Base-by-base conservation (phyloP, 1,284 basidiomycete genomes). In the Naganishia sp. region DNA sequence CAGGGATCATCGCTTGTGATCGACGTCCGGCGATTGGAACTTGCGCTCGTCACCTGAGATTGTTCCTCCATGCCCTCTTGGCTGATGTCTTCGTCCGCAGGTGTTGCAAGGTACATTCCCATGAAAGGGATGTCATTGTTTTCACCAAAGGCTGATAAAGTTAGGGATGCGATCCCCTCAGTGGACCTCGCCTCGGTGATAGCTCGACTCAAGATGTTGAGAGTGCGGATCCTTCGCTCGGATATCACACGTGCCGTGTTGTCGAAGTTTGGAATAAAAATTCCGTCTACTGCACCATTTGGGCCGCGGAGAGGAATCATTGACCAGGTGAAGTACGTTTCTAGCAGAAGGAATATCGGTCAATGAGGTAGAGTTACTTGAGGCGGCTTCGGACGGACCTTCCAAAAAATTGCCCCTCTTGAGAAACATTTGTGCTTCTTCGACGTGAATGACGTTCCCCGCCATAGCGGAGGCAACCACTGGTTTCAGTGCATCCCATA, bases 261-360 rank as follows among this genome's bases (percentile, higher is more conserved):
- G 46, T 73, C 72, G 50, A 73, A 73, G 43, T 72, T 72, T 23
- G 71, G 70, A 18, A 70, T 68, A 45, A 64, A 61, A 15, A 72
- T 28, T 15, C 65, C 65, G 31, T 66, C 65, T 10, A 66, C 58
- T 1, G 41, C 28, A 4, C 58, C 65, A 18, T 51, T 39, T 1
- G 31, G 32, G 15, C 51, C 69, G 3, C 68, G 68, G 9, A 70
- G 51, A 7, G 72, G 72, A 49, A 71, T 71, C 67, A 71, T 69
- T n/a, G 70, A 70, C 65, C 69, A 73, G 25, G 67, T 71, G 46
- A 72, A 72, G 52, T 70, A 73, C 13, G 66, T 68, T 67, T 72
- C 71, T 70, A 41, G 9, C 39, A n/a, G 28, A 23, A 54, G 41
- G 15, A 46, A 5, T 17, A 18, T 28, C 21, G 9, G 21, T 51